phyloP scores from a whole-genome alignment of 169 alveolate species.

The Perkinsus marinus region DNA sequence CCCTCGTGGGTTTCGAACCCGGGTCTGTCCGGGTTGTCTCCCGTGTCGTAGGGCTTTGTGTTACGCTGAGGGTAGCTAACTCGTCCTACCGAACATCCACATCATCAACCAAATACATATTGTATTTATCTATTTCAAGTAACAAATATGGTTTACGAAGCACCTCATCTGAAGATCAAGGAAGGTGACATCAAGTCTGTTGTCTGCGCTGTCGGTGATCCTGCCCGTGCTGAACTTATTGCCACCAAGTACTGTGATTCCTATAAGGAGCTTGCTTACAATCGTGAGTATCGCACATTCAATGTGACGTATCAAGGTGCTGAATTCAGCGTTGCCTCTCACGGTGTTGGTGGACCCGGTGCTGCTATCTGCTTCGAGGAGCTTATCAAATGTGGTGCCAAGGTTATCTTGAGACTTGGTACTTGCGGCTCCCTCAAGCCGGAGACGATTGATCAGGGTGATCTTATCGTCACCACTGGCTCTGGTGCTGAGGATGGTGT shows the following conservation, averaged over 20 bases:
- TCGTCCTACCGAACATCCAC: neutral
- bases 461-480: slow-evolving; percentile 12
- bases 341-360: too few species aligned
- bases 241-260: too few species aligned
- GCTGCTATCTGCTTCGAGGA: too few species aligned
- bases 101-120: neutral
- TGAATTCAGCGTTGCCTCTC: neutral
- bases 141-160: neutral
- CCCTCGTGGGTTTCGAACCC: neutral
- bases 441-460: neutral
- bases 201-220: slow-evolving; percentile 18
- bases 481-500: slow-evolving; percentile 15
- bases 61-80: neutral
- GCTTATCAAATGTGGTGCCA: slow-evolving; percentile 21
- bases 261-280: slow-evolving; percentile 6
- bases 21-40: too few species aligned
- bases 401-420: slow-evolving; percentile 19
- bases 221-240: slow-evolving; percentile 10
- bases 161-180: slow-evolving; percentile 15
- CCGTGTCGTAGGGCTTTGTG: neutral
- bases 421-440: slow-evolving; percentile 25
- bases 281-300: slow-evolving; percentile 17
- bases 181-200: slow-evolving; percentile 22
- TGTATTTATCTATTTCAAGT: neutral
- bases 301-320: neutral